phyloP scores from a whole-genome alignment of 352 stramenopile genomes.

The Phytopythium litorale region DNA sequence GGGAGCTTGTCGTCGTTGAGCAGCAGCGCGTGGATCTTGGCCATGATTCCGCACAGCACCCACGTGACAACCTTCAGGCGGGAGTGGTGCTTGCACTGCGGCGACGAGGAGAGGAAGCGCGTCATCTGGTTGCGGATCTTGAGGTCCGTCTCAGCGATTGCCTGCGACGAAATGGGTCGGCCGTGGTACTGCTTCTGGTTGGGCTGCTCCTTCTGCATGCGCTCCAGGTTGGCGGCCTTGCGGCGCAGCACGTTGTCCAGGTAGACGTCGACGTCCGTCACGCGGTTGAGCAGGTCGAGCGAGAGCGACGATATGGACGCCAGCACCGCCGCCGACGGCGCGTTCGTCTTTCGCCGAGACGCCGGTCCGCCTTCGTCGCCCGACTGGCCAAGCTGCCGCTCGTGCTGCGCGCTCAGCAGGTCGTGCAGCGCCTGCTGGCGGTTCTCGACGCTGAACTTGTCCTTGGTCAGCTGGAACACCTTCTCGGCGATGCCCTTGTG shows the following conservation, averaged over 20 bases:
- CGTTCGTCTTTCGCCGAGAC: background rate
- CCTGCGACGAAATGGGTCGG: conserved; percentile 54
- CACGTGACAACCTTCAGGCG: conserved; percentile 83
- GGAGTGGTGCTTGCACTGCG: conserved; percentile 78
- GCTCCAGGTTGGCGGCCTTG: conserved; percentile 37
- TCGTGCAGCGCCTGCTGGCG: conserved; percentile 67
- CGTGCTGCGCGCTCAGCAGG: conserved; percentile 36
- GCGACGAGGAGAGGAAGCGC: conserved; percentile 60
- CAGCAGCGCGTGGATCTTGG: conserved; percentile 78
- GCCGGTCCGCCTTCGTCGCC: conserved; percentile 1
- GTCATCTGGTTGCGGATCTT: conserved; percentile 81
- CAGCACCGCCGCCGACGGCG: background rate
- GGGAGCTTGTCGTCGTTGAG: conserved; percentile 69
- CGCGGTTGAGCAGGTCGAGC: conserved; percentile 73
- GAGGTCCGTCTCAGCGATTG: conserved; percentile 67
- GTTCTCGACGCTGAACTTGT: conserved; percentile 84
- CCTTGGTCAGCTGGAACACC: conserved; percentile 80
- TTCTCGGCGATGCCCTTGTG: conserved; percentile 70
- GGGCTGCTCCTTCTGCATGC: conserved; percentile 18
- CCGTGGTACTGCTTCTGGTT: conserved; percentile 18
- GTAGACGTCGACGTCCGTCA: conserved; percentile 82
- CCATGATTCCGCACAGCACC: conserved; percentile 83
- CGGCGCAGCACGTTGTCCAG: conserved; percentile 74
- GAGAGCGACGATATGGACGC: conserved; percentile 43
- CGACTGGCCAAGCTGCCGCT: conserved; percentile 11